A percentile compares a stretch with the other conserved stretches of the same genome.
phyloP scores from a whole-genome alignment of 139 green algal genomes.

The Micromonas commoda region DNA sequence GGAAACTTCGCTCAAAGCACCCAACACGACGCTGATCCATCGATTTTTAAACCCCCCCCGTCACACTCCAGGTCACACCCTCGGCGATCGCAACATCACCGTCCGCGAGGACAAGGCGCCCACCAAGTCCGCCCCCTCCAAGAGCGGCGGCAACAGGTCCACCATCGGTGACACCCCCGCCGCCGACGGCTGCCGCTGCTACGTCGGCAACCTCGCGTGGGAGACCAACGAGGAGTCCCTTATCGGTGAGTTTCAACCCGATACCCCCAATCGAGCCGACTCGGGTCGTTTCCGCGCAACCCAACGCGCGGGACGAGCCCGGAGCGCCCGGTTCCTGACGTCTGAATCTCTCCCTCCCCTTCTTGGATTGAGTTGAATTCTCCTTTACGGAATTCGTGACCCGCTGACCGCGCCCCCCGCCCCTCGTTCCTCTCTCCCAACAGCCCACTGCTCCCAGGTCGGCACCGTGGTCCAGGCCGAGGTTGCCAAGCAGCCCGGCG shows the following conservation, averaged over 20 bases:
- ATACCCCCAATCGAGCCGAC: neutral
- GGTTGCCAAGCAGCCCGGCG: slow-evolving; percentile 14
- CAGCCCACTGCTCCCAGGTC: neutral
- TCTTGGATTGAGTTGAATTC: neutral
- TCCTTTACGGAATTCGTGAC: neutral
- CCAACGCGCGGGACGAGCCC: no score
- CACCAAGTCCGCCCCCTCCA: neutral
- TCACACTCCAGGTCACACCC: slow-evolving; percentile 34
- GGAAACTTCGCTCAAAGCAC: no score
- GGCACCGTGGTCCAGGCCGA: neutral
- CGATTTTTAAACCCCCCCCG: no score
- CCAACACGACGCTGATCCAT: no score
- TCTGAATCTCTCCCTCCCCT: neutral
- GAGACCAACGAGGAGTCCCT: slow-evolving; percentile 44
- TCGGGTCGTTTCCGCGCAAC: no score
- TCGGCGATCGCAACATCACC: slow-evolving; percentile 79
- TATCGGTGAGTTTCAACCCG: neutral
- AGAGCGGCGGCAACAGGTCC: no score
- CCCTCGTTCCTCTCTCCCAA: neutral
- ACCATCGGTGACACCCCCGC: neutral
- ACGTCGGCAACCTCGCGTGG: slow-evolving; percentile 56
- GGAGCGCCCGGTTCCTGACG: no score
- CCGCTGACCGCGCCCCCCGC: neutral
- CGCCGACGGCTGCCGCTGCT: slow-evolving; percentile 46
- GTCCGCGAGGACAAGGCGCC: slow-evolving; percentile 85